Evolutionary conservation across 2,329 filamentous ascomycete genomes (phyloP).

Genomic region (Beauveria pseudobassiana): DNA sequence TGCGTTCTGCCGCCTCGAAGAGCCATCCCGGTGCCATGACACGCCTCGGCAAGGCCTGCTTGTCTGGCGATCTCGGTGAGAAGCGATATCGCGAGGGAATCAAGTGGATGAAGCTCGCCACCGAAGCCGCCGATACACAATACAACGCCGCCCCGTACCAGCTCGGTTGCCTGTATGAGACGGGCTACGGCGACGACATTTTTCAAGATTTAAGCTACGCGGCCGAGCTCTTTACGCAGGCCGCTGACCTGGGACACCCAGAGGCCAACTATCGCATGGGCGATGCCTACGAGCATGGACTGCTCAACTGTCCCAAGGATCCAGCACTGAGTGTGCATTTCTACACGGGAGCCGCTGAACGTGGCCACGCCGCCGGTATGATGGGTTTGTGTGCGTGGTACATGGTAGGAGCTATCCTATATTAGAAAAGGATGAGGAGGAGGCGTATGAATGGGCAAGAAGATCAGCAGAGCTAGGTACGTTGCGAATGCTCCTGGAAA

Average conservation of each 20-base stretch:
- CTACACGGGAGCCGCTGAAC: constrained; percentile 86
- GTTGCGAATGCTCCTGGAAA: constrained; percentile 23
- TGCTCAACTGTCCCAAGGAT: constrained; percentile 79
- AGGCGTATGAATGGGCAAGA: constrained; percentile 93
- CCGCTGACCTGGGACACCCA: constrained; percentile 82
- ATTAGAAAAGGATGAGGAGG: constrained; percentile 87
- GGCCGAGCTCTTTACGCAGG: constrained; percentile 87
- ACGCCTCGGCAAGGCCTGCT: constrained; percentile 80
- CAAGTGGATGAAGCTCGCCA: constrained; percentile 92
- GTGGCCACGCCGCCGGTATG: constrained; percentile 80
- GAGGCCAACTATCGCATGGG: constrained; percentile 84
- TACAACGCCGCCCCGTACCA: constrained; percentile 93
- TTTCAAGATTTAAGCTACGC: constrained; percentile 88
- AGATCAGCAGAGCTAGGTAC: constrained; percentile 78
- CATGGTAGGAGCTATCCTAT: constrained; percentile 87
- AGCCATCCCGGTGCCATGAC: constrained; percentile 94
- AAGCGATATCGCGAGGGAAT: constrained; percentile 84
- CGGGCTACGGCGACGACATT: constrained; percentile 87
- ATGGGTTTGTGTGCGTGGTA: constrained; percentile 99
- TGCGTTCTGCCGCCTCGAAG: constrained; percentile 83
- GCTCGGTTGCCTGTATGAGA: constrained; percentile 80
- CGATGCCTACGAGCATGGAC: constrained; percentile 94
- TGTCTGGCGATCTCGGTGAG: constrained; percentile 81
- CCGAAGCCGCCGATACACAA: constrained; percentile 81
- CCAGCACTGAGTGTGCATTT: constrained; percentile 94